Percentiles rank a stretch among this genome's conserved stretches.
phyloP scores from a whole-genome alignment of 805 yeast genomes.

The Middelhovenomyces tepae region DNA sequence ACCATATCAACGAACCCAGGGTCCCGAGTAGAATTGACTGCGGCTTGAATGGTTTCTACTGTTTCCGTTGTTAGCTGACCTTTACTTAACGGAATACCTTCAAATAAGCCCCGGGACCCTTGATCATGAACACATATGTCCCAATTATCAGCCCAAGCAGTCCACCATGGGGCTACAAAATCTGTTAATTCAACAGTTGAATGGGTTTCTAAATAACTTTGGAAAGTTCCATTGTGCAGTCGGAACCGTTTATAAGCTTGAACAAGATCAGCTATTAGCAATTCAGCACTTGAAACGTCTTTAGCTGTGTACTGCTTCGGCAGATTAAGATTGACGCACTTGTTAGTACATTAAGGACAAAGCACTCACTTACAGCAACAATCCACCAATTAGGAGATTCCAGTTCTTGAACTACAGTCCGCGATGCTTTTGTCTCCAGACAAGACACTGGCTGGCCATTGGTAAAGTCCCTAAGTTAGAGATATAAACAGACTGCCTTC shows the following conservation, averaged over 20 bases:
- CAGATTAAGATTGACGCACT: conserved; percentile 6
- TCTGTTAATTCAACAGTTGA: conserved; percentile 7
- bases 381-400: conserved; percentile 26
- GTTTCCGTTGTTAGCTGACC: conserved; percentile 15
- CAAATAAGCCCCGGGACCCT: conserved; percentile 12
- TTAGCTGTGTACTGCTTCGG: conserved; percentile 19
- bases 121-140: conserved; percentile 10
- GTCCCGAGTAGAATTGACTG: conserved; percentile 9
- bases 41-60: conserved; percentile 11
- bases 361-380: conserved; percentile 11
- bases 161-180: conserved; percentile 17
- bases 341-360: neutral
- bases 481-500: neutral
- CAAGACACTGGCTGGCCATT: conserved; percentile 13
- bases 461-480: conserved; percentile 18
- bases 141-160: conserved; percentile 17
- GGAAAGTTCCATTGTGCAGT: conserved; percentile 27
- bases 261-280: conserved; percentile 23
- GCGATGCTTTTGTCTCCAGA: conserved; percentile 29
- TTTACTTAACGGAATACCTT: conserved; percentile 12
- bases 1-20: conserved; percentile 14
- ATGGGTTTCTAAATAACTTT: conserved; percentile 1
- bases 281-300: conserved; percentile 29
- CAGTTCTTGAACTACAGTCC: conserved; percentile 26
- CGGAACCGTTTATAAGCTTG: conserved; percentile 29